A percentile compares a stretch with the other conserved stretches of the same genome.
Evolutionary conservation across 768 basidiomycete species (phyloP).

Genomic region (Galerina sulciceps): DNA sequence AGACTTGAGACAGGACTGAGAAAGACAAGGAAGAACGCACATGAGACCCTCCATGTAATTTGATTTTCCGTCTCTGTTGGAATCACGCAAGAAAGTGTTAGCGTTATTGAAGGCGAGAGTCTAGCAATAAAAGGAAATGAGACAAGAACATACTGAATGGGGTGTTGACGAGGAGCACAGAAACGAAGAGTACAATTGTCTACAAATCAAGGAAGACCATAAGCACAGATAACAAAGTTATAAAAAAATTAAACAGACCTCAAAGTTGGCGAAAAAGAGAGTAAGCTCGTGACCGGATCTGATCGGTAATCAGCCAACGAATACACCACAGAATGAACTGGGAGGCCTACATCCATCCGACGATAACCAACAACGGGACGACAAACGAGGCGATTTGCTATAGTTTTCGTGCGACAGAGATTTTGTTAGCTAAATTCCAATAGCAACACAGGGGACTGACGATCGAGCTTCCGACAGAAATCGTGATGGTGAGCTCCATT

Average conservation of each 20-base stretch:
- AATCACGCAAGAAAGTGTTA: not conserved
- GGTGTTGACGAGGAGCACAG: conserved; percentile 86
- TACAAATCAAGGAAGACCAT: conserved; percentile 26
- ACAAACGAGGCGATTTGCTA: conserved; percentile 90
- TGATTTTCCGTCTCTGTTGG: conserved; percentile 74
- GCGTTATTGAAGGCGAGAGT: not conserved
- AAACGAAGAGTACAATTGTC: conserved; percentile 86
- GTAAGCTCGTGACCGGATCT: conserved; percentile 75
- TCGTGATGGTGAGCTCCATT: conserved; percentile 72
- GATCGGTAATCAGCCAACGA: conserved; percentile 6
- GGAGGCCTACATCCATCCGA: conserved; percentile 79
- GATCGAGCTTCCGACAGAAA: conserved; percentile 83
- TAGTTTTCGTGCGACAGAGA: not conserved
- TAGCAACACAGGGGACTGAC: conserved; percentile 42
- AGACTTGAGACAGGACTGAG: not conserved
- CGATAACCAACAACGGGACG: conserved; percentile 83
- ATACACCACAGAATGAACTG: conserved; percentile 8
- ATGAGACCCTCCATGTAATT: conserved; percentile 95
- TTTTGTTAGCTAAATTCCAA: not conserved
- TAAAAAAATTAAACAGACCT: conserved; percentile 53
- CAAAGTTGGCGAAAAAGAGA: conserved; percentile 85
- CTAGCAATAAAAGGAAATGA: not conserved
- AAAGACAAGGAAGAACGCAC: conserved; percentile 36
- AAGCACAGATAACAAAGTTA: not conserved
- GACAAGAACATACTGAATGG: conserved; percentile 56